Base-by-base conservation (phyloP, 352 stramenopile species). In the Phytophthora pini region DNA sequence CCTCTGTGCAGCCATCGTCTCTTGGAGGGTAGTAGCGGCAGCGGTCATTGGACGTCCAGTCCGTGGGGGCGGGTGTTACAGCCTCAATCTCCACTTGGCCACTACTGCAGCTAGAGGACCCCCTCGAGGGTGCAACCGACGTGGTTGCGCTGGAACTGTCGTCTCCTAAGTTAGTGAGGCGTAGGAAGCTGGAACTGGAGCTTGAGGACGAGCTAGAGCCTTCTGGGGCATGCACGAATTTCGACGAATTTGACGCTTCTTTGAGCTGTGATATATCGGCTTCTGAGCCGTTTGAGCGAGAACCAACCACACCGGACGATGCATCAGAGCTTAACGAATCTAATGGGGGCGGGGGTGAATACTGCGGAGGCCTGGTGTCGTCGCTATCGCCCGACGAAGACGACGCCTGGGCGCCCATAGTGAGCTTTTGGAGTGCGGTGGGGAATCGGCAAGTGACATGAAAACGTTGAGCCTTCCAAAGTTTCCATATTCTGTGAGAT, bases 1-100 rank as follows among this genome's bases (percentile, higher is more conserved):
- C 76, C 36, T 86, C 61, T 24, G 46, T 79, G 56, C 63, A 87
- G 41, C 68, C 72, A 17, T 89, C 61, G 22, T 60, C 65, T 27
- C 48, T 20, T 29, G 56, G 54, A 5, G 48, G 39, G 51, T 74
- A 69, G 26, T 71, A 68, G 7, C 48, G 62, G 24, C 74, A 80
- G n/a, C 36, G 62, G 45, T 79, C 65, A 17, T 15, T 31, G 8
- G 61, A 32, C 24, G 65, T 76, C 52, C 68, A 70, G 44, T 77
- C 68, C 31, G 36, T 49, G n/a, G 47, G 48, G n/a, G 44, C n/a
- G 7, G 47, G 43, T n/a, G 59, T 61, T 47, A 70, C 52, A 12
- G 34, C 10, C n/a, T 80, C 61, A n/a, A 68, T 66, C 20, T 54
- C 51, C 27, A 78, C 52, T 11, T 70, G 17, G 27, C 17, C 50